Evolutionary conservation across 805 yeast genomes (phyloP), one percentile per base, ranked within the genome.

Genomic region (Clavispora vitiphila): DNA sequence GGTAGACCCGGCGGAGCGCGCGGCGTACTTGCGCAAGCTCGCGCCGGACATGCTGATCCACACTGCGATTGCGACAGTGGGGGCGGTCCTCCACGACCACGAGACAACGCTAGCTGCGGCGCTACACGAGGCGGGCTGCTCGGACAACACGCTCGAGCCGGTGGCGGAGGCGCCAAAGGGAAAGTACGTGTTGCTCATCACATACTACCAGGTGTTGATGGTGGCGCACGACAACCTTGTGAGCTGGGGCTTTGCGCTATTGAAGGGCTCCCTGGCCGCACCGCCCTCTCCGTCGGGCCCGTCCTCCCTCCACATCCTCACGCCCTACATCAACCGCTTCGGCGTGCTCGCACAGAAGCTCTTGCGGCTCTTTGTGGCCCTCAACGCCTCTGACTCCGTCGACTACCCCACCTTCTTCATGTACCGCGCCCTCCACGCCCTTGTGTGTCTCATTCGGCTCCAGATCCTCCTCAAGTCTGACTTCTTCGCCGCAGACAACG

Each of bases 341-440:
- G 71, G 74, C 30, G 62, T 65, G 38, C 64, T 71, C 6, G 67
- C 77, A 53, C 75, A 72, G 49, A 69, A 67, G 43, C 64, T 74
- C 34, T 61, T 77, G 30, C 70, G 68, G 31, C 65, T 74, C 3
- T 77, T 75, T 53, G 59, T 72, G 14, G 54, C 59, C 20, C 43
- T 74, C 19, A 66, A 71, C 41, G 41, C 44, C 5, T 63, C 61
- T 9, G 64, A 65, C 43, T 65, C 74, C 1, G 45, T 60, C 4
- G 54, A 62, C 34, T 71, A 67, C 43, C 81, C 81, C 2, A 75
- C 80, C 0, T 72, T 74, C 47, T 69, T 76, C 48, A 72, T 72
- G 52, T 77, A 76, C 48, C 56, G 81, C 35, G 78, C 81, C 3
- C 62, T 76, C 69, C 74, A 75, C 51, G 74, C 80, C 0, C 54